Conservation (phyloP, 148 eudicot species). For the Fagopyrum tataricum region DNA sequence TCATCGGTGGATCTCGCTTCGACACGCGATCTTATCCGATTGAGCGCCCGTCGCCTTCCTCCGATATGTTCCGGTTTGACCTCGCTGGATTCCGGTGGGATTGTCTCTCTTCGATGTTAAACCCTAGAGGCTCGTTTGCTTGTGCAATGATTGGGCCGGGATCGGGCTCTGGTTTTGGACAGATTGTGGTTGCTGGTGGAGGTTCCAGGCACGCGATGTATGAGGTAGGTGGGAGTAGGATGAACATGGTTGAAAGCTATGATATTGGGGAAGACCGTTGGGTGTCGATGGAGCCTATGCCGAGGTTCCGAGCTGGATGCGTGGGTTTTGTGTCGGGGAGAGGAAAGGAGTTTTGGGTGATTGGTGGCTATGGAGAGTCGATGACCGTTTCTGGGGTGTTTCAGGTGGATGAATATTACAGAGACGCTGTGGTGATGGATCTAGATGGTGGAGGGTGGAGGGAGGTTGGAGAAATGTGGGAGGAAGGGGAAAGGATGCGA, state of each 20-base stretch:
- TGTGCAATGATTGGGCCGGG: slow-evolving; percentile 33
- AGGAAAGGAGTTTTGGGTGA: slow-evolving; percentile 77
- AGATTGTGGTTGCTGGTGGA: slow-evolving; percentile 85
- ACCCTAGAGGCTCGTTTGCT: slow-evolving; percentile 84
- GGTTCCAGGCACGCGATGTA: slow-evolving; percentile 82
- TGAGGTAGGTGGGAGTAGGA: slow-evolving; percentile 83
- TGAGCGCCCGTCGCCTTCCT: slow-evolving; percentile 55
- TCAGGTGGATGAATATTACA: slow-evolving; percentile 79
- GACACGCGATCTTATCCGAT: slow-evolving; percentile 79
- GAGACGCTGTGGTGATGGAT: slow-evolving; percentile 68
- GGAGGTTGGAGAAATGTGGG: slow-evolving; percentile 89
- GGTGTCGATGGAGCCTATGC: slow-evolving; percentile 57
- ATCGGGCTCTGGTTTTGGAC: slow-evolving; percentile 13
- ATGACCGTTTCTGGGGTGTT: slow-evolving; percentile 75
- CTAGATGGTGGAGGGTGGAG: slow-evolving; percentile 47
- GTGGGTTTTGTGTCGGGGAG: slow-evolving; percentile 52
- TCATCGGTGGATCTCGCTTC: slow-evolving; percentile 77
- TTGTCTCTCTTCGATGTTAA: slow-evolving; percentile 46
- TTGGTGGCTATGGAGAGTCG: slow-evolving; percentile 92
- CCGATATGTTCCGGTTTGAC: slow-evolving; percentile 45
- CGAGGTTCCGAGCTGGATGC: slow-evolving; percentile 77
- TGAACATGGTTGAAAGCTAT: slow-evolving; percentile 69
- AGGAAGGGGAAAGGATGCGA: slow-evolving; percentile 48
- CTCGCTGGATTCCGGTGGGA: slow-evolving; percentile 31
- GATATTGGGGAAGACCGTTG: slow-evolving; percentile 70